Base-by-base conservation (phyloP, 441 rosid species). In the Arabidopsis lyrata region DNA sequence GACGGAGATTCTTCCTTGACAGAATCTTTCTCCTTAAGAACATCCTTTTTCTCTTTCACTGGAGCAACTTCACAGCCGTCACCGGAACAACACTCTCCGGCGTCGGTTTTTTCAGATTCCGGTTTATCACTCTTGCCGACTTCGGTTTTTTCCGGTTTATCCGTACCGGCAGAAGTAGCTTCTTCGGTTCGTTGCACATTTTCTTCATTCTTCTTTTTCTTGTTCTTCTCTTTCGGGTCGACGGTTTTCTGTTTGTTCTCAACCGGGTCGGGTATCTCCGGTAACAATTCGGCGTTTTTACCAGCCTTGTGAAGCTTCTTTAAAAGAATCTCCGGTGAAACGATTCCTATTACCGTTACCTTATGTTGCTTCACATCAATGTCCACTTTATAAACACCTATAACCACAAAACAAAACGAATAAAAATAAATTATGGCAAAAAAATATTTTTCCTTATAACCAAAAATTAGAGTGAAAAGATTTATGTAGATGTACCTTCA, bases 271-370 rank as follows among this genome's bases (percentile, higher is more conserved):
- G 78, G 63, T 52, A 81, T 80, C 56, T 74, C 88, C 76, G 91
- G 95, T 84, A 90, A 81, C 4, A 90, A 36, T 80, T 83, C 88
- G 16, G 91, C 97, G 68, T 82, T 87, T 70, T 87, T 92, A 52
- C 91, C 89, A 5, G 86, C 68, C 63, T 83, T 89, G 32, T 59
- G 76, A 47, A 92, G 83, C 72, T 83, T 88, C 84, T 81, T 85
- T 78, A 88, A 81, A 75, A 92, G 76, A 65, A 90, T 79, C n/a
- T 77, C 81, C 12, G 83, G 82, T 31, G 84, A 75, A 9, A 83
- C 81, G 56, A 83, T 86, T 42, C 96, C 93, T 5, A 61, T 63
- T 3, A 92, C 90, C 6, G 77, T 84, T n/a, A 83, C 93, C 34
- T 83, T 90, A 1, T 89, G 90, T 53, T 79, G 86, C 75, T 74